These are phyloP conservation scores for Aquilaria malaccensis DNA, from an alignment of 345 rosid species.

Conservation along the genomic window DNA sequence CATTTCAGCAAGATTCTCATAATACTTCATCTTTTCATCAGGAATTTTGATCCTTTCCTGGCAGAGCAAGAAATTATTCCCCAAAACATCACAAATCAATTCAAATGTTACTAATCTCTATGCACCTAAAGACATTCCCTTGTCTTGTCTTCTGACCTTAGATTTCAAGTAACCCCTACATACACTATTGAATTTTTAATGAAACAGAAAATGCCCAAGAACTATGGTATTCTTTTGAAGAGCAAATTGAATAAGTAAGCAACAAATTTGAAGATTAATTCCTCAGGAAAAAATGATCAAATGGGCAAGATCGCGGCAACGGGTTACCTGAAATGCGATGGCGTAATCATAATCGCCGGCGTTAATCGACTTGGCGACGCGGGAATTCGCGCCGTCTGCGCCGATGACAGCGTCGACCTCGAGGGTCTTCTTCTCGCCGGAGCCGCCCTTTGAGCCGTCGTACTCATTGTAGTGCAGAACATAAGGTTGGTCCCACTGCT, in stretches of 20 bases:
- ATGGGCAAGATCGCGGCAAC: too few relatives aligned
- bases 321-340: constrained; percentile 82
- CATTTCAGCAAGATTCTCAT: constrained; percentile 87
- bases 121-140: too few relatives aligned
- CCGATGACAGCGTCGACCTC: constrained; percentile 95
- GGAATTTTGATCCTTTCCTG: constrained; percentile 90
- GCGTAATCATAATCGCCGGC: constrained; percentile 97
- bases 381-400: constrained; percentile 95
- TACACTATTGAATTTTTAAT: too few relatives aligned
- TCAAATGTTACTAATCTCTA: too few relatives aligned
- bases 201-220: too few relatives aligned
- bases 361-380: constrained; percentile 80
- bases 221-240: too few relatives aligned
- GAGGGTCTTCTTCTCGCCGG: constrained; percentile 65
- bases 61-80: neutral
- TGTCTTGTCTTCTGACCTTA: too few relatives aligned
- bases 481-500: constrained; percentile 42
- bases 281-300: too few relatives aligned
- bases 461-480: constrained; percentile 81
- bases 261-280: neutral
- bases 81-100: too few relatives aligned
- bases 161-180: too few relatives aligned
- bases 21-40: constrained; percentile 80
- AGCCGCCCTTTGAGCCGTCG: constrained; percentile 53
- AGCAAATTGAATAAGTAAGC: neutral